Evolutionary conservation across 495 filamentous ascomycete species (phyloP), one percentile per base, ranked within the genome.

Genomic region (Aspergillus funiculosus): DNA sequence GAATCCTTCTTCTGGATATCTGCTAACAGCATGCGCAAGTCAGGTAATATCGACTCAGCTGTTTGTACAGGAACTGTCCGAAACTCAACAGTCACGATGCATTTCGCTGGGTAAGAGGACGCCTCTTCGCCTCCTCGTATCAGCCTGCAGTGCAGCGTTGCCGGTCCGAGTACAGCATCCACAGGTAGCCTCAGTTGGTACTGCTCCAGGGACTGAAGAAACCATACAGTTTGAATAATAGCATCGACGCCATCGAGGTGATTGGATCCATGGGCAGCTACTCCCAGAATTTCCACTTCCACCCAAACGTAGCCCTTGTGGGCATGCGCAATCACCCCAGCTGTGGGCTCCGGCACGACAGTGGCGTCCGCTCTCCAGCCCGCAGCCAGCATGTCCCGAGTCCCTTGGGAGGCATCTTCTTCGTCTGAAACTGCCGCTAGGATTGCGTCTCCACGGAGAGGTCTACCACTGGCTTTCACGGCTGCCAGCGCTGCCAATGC

Each of bases 241-340:
- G 71, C 66, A 46, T 75, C 72, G 14, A 62, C 43, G 6, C 71
- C 72, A 1, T 57, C 39, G 6, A 56, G 46, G 15, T 66, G 63
- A 8, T 67, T 50, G 0, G 72, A 75, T 4, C 72, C 72, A 35
- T 75, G 72, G 1, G 69, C 67, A 24, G 72, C 71, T 13, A 67
- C 54, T 25, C 72, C 72, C 6, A 62, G 50, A 4, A 74, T 64
- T 20, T 70, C 59, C 5, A 75, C 50, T 28, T 75, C 63, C 6
- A 73, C 54, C 69, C 71, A 73, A 2, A 72, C 53, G 30, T 74
- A 74, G 0, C 72, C 72, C 31, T 75, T 73, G 39, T 75, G 71
- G 1, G 69, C 67, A 25, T 59, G 62, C 1, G 59, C 35, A 5
- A 74, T 61, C 1, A 47, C 48, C 0, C 56, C 45, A 30, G 53